These are phyloP conservation scores for Thraustotheca clavata DNA, from an alignment of 352 stramenopile species.

Conservation along the genomic window DNA sequence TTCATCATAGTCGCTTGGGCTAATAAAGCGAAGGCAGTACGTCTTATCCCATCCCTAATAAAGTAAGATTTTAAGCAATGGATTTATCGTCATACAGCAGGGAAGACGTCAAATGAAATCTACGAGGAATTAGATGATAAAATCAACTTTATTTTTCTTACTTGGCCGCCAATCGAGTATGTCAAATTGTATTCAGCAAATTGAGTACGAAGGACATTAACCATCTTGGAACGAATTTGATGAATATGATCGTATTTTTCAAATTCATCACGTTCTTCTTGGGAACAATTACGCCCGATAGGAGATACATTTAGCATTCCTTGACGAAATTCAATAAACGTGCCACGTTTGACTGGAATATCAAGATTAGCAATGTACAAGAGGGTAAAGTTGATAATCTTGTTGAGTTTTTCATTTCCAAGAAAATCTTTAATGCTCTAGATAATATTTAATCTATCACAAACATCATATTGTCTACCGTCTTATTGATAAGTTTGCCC, in stretches of 20 bases:
- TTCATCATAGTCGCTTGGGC: conserved; percentile 94
- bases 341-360: conserved; percentile 97
- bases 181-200: conserved; percentile 94
- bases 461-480: conserved; percentile 29
- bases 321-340: conserved; percentile 98
- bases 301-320: conserved; percentile 99
- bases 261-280: conserved; percentile 96
- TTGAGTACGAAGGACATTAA: conserved; percentile 92
- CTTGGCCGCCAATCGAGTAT: conserved; percentile 96
- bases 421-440: conserved; percentile 91
- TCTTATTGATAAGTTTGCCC: conserved; percentile 85
- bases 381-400: conserved; percentile 95
- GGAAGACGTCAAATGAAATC: conserved; percentile 99
- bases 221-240: conserved; percentile 93
- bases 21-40: conserved; percentile 94
- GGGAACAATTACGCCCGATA: conserved; percentile 97
- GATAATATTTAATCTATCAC: neutral
- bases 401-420: conserved; percentile 97
- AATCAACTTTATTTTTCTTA: conserved; percentile 11
- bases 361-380: conserved; percentile 91
- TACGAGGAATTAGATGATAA: conserved; percentile 22
- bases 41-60: conserved; percentile 97
- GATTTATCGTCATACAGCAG: conserved; percentile 30
- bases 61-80: neutral
- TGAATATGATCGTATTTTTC: conserved; percentile 95